Conservation (phyloP, 257 asterid species). For the Parsonsia alboflavescens region DNA sequence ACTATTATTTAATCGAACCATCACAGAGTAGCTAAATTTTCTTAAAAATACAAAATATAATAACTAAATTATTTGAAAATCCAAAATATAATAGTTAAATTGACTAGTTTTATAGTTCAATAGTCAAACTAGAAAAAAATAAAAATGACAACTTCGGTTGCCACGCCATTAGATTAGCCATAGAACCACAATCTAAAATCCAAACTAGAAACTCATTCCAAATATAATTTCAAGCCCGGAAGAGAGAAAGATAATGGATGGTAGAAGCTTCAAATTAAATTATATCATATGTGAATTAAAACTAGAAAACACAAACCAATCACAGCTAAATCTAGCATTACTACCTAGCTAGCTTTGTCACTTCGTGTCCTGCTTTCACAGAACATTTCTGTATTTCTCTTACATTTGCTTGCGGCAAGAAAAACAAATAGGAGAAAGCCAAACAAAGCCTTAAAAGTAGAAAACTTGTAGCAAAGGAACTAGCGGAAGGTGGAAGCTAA, state of each 20-base stretch:
- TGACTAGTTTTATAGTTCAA: too few relatives aligned
- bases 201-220: too few relatives aligned
- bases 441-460: constrained; percentile 14
- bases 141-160: too few relatives aligned
- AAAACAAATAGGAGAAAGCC: constrained; percentile 1
- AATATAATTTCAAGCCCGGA: too few relatives aligned
- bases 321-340: constrained; percentile 1
- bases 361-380: neutral
- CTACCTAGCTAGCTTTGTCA: neutral
- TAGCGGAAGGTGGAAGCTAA: constrained; percentile 30
- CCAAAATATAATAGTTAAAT: too few relatives aligned
- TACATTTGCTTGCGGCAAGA: constrained; percentile 14
- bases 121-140: too few relatives aligned
- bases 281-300: neutral
- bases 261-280: neutral
- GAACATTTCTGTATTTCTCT: neutral
- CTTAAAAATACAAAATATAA: too few relatives aligned
- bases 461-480: constrained; percentile 30
- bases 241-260: neutral
- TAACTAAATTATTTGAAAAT: too few relatives aligned
- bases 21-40: too few relatives aligned
- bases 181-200: too few relatives aligned
- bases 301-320: neutral
- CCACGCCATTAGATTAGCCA: too few relatives aligned
- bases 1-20: too few relatives aligned